phyloP scores from a whole-genome alignment of 805 yeast genomes.

The Starmerella vaccinii region DNA sequence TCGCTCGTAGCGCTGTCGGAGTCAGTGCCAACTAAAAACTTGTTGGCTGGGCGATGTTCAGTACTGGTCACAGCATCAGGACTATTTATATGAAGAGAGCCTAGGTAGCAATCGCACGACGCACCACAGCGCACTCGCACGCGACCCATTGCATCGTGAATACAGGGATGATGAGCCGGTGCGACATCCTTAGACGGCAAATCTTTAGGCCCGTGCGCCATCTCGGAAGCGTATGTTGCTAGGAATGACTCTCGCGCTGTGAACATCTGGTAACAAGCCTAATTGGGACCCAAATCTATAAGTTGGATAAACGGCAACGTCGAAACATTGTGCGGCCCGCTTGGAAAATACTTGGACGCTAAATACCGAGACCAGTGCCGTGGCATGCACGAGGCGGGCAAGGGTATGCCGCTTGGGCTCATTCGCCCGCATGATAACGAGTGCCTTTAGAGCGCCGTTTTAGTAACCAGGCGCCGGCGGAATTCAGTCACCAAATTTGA shows the following conservation, averaged over 20 bases:
- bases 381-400: slow-evolving; percentile 1
- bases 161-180: too few relatives aligned
- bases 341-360: neutral
- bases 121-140: too few relatives aligned
- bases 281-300: neutral
- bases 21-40: neutral
- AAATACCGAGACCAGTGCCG: neutral
- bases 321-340: too few relatives aligned
- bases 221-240: neutral
- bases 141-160: too few relatives aligned
- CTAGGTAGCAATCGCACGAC: neutral
- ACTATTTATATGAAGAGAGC: neutral
- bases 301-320: too few relatives aligned
- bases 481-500: too few relatives aligned
- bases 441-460: neutral
- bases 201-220: neutral
- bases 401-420: neutral
- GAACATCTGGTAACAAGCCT: neutral
- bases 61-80: too few relatives aligned
- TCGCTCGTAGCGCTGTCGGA: neutral
- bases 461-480: neutral
- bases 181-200: neutral
- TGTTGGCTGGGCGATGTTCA: too few relatives aligned
- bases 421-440: neutral
- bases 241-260: neutral